Conservation (phyloP, 228 moss, liverwort and hornwort genomes). For the Sphagnum fallax region DNA sequence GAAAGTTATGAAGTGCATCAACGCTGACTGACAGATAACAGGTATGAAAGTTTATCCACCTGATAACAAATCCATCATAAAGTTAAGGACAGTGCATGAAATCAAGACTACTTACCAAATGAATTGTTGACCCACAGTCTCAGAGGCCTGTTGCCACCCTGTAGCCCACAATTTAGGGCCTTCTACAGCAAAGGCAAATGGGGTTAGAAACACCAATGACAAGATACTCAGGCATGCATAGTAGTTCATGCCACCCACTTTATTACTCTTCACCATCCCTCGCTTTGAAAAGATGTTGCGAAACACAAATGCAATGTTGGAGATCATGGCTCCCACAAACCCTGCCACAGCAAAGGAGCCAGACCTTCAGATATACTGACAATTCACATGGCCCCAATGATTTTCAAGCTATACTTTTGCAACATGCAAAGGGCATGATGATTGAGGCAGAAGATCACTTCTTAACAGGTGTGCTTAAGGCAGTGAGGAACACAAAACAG, state of each 20-base stretch:
- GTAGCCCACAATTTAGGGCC: constrained; percentile 43
- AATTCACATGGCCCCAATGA: too few species aligned
- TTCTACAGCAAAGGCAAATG: constrained; percentile 56
- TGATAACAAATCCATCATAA: too few species aligned
- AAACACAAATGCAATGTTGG: constrained; percentile 76
- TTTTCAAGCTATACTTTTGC: too few species aligned
- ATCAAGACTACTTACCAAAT: constrained; percentile 25
- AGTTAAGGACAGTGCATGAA: too few species aligned
- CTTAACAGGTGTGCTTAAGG: too few species aligned
- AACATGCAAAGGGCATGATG: too few species aligned
- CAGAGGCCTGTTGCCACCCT: constrained; percentile 36
- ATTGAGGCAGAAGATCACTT: too few species aligned
- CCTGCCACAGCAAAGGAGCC: constrained; percentile 27
- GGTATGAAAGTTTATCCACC: too few species aligned
- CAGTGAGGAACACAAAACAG: too few species aligned
- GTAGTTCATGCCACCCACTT: constrained; percentile 74
- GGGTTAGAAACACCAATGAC: constrained; percentile 51
- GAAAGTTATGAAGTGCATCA: too few species aligned
- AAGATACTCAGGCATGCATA: constrained; percentile 76
- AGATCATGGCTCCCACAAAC: constrained; percentile 73
- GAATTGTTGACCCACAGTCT: constrained; percentile 37
- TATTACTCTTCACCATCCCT: constrained; percentile 50
- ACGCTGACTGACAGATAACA: too few species aligned
- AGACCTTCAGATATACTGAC: too few species aligned
- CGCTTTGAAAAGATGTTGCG: constrained; percentile 74